Conservation (phyloP, 805 yeast genomes). For the Kodamaea sagamina region DNA sequence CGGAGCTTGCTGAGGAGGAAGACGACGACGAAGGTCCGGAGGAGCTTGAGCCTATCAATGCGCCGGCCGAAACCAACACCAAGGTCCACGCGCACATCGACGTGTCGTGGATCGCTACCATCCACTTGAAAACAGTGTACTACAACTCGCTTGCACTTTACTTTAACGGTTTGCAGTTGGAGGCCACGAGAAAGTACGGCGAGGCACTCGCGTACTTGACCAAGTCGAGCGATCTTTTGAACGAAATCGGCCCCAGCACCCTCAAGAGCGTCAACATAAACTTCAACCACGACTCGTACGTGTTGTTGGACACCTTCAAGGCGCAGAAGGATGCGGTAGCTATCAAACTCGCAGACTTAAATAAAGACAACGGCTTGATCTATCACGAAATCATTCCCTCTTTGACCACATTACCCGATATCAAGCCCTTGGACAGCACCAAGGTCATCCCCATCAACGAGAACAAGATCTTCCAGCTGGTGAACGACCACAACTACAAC, state of each 20-base stretch:
- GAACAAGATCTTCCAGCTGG: conserved; percentile 42
- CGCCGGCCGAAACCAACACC: conserved; percentile 12
- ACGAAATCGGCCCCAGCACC: conserved; percentile 31
- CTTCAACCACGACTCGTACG: conserved; percentile 32
- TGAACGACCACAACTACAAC: conserved; percentile 40
- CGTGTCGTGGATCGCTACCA: conserved; percentile 51
- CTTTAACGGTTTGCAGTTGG: conserved; percentile 57
- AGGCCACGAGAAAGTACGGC: conserved; percentile 64
- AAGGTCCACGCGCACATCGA: conserved; percentile 33
- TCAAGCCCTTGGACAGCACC: conserved; percentile 70
- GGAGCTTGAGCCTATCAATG: conserved; percentile 18
- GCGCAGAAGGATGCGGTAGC: conserved; percentile 41
- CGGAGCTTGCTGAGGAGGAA: conserved; percentile 24
- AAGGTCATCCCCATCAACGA: conserved; percentile 56
- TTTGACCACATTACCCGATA: conserved; percentile 57
- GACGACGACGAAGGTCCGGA: conserved; percentile 25
- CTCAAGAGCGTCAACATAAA: conserved; percentile 23
- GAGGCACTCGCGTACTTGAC: conserved; percentile 68
- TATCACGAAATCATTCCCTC: conserved; percentile 79
- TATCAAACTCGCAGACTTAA: conserved; percentile 46
- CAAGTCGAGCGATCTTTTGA: conserved; percentile 48
- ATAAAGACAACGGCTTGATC: conserved; percentile 86
- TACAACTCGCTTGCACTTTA: conserved; percentile 63
- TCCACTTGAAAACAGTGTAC: conserved; percentile 54
- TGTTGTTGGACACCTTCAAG: conserved; percentile 42